Base-by-base conservation (phyloP, 1,139 yeast genomes). In the Geotrichum australiense region DNA sequence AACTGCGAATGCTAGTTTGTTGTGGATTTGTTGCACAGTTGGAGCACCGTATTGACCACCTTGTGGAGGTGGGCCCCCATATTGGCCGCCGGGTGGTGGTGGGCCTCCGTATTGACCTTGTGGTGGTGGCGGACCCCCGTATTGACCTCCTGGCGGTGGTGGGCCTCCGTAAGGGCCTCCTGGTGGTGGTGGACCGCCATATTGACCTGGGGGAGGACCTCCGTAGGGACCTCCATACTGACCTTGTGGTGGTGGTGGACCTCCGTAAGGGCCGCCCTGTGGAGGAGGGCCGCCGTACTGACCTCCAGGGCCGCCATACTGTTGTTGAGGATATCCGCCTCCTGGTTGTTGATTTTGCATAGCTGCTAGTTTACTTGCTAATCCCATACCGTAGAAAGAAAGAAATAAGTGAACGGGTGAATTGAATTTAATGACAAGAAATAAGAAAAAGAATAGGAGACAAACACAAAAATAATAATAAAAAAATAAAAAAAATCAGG, bases 251-350 rank as follows among this genome's bases (percentile, higher is more conserved):
- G 39, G 35, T 32, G 24, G 52, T 23, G 37, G 41, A 5, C 5
- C n/a, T 5, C 21, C 34, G 15, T 36, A 42, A 14, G 47, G 47
- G 21, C 37, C 37, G 26, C 45, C 46, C 16, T 36, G 43, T 8
- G 38, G 47, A 3, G 27, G 37, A 21, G 46, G 49, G 50, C 21
- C 50, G 43, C 25, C 55, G 56, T 56, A 60, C 65, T 22, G 46
- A 24, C 31, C 32, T 20, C 32, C n/a, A n/a, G n/a, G 37, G 18
- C 37, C 45, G 12, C 47, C 47, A 12, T 49, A 45, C 35, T 43
- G 52, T 20, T 41, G 37, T 27, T 26, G 53, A 20, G 40, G 42
- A 23, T 14, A 23, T 24, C 28, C 31, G 18, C 27, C 37, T 12
- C 43, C 43, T 14, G 37, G 34, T 5, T 28, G 45, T 23, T 23